Conservation (phyloP, 345 rosid species). For the Cardamine occulta region DNA sequence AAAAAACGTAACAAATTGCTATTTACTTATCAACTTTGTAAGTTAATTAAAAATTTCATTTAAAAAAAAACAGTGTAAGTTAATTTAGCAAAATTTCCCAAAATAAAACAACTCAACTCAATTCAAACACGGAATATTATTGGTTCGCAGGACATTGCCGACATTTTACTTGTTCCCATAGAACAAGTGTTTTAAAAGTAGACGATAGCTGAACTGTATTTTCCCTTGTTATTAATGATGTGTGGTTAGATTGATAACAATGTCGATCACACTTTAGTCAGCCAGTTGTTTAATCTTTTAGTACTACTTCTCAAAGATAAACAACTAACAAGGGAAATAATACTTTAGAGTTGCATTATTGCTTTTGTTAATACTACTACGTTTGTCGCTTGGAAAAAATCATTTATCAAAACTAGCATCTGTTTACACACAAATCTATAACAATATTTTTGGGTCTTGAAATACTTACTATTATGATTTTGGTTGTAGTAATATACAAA, state of each 20-base stretch:
- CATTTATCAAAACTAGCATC: not conserved
- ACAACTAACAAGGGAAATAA: not conserved
- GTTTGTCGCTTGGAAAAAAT: not conserved
- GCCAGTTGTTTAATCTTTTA: not conserved
- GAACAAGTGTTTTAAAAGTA: conserved; percentile 20
- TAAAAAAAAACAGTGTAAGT: not conserved
- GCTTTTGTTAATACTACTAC: not conserved
- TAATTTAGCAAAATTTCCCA: not conserved
- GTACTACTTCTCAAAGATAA: not conserved
- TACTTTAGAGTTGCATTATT: not conserved
- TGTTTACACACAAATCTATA: conserved; percentile 3
- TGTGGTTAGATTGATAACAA: not conserved
- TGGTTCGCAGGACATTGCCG: conserved; percentile 24
- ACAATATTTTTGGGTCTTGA: not conserved
- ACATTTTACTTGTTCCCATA: conserved; percentile 9
- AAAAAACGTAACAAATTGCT: not conserved
- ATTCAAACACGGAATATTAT: conserved; percentile 8
- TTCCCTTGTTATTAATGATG: conserved; percentile 3
- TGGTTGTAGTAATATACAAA: not conserved
- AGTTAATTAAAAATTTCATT: not conserved
- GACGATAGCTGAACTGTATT: conserved; percentile 1
- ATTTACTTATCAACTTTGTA: not conserved
- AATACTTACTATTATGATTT: not conserved
- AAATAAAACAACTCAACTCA: not conserved
- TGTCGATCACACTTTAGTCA: conserved; percentile 22